A percentile compares a stretch with the other conserved stretches of the same genome.
Evolutionary conservation across 164 flowering plant species (phyloP).

Genomic region (Amborella trichopoda): DNA sequence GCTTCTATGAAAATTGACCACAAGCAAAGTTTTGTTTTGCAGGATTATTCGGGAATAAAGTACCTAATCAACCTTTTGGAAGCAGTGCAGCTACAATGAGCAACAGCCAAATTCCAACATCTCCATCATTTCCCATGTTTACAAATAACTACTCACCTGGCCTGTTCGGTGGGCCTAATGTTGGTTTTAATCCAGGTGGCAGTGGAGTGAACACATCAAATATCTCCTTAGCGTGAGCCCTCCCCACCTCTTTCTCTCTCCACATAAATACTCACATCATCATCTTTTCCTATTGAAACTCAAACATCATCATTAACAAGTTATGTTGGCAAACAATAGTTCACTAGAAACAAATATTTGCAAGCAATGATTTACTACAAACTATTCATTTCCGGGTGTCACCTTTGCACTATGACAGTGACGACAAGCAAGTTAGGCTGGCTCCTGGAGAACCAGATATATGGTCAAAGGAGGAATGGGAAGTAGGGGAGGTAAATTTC

Average conservation of each 20-base stretch:
- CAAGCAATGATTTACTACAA: too few relatives aligned
- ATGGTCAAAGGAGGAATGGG: slow-evolving; percentile 69
- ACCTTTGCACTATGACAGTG: too few relatives aligned
- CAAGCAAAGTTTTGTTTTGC: too few relatives aligned
- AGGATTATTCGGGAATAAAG: slow-evolving; percentile 18
- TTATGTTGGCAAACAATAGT: too few relatives aligned
- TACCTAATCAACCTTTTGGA: slow-evolving; percentile 18
- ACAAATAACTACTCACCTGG: slow-evolving; percentile 13
- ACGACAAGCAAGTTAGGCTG: too few relatives aligned
- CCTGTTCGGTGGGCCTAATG: slow-evolving; percentile 4
- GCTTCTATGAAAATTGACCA: too few relatives aligned
- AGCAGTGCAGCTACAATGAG: too few relatives aligned
- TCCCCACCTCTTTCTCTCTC: background rate
- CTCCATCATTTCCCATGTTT: slow-evolving; percentile 13
- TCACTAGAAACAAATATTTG: too few relatives aligned
- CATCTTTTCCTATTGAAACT: background rate
- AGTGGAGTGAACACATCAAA: slow-evolving; percentile 9
- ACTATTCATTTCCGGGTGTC: too few relatives aligned
- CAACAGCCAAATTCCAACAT: slow-evolving; percentile 10
- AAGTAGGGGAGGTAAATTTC: slow-evolving; percentile 56
- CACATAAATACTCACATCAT: background rate
- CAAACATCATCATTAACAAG: background rate
- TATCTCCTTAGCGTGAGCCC: slow-evolving; percentile 21
- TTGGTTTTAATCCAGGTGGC: slow-evolving; percentile 10
- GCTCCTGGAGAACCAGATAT: slow-evolving; percentile 31